These are phyloP conservation scores for Euphorbia peplus DNA, from an alignment of 345 rosid species.

Conservation along the genomic window DNA sequence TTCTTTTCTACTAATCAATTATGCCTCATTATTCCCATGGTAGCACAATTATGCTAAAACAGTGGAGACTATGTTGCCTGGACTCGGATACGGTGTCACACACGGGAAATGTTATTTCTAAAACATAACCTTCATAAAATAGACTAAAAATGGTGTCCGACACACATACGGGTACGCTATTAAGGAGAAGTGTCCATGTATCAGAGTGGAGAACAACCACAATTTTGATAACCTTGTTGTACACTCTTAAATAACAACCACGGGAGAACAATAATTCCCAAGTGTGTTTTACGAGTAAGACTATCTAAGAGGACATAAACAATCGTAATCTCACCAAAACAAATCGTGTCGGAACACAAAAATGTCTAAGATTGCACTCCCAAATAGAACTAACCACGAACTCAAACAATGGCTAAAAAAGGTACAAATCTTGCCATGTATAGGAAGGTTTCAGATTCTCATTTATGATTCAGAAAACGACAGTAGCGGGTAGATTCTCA, in stretches of 20 bases:
- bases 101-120: too few relatives aligned
- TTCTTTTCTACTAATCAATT: not conserved
- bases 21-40: not conserved
- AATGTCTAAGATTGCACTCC: not conserved
- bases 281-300: too few relatives aligned
- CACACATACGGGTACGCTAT: too few relatives aligned
- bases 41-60: not conserved
- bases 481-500: not conserved
- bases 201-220: not conserved
- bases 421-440: not conserved
- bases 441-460: not conserved
- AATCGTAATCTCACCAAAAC: too few relatives aligned
- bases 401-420: not conserved
- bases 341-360: not conserved
- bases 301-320: not conserved
- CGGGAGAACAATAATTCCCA: too few relatives aligned
- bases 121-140: too few relatives aligned
- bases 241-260: not conserved
- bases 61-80: too few relatives aligned
- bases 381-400: not conserved
- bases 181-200: too few relatives aligned
- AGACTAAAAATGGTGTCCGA: too few relatives aligned
- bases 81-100: too few relatives aligned
- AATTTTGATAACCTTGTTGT: not conserved
- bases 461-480: not conserved